Conservation (phyloP, 192 early-diverging fungal genomes). For the Gaertneriomyces semiglobifer region DNA sequence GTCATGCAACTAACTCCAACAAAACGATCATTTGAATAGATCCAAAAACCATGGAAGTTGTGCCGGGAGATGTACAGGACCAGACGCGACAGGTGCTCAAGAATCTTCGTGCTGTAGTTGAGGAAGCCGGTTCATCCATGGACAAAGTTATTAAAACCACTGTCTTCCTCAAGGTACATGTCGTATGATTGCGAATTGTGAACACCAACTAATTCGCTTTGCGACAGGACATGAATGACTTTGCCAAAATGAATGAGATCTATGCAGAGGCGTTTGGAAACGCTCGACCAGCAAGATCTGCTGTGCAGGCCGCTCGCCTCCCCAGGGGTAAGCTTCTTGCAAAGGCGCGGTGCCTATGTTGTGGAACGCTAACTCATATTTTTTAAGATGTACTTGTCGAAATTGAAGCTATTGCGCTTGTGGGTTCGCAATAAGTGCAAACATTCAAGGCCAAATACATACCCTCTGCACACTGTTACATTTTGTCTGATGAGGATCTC, state of each 20-base stretch:
- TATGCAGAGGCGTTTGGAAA: constrained; percentile 68
- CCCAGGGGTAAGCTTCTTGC: constrained; percentile 47
- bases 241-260: constrained; percentile 82
- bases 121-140: constrained; percentile 71
- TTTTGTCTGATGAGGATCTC: neutral
- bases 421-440: neutral
- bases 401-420: constrained; percentile 85
- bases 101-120: constrained; percentile 83
- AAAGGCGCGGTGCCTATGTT: too few relatives aligned
- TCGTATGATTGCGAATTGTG: neutral
- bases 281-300: constrained; percentile 49
- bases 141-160: constrained; percentile 93
- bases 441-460: too few relatives aligned
- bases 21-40: constrained; percentile 20
- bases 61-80: constrained; percentile 62
- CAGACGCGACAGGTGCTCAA: constrained; percentile 70
- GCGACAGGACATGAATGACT: constrained; percentile 68
- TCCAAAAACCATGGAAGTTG: constrained; percentile 72
- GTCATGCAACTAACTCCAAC: neutral
- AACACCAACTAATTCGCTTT: neutral
- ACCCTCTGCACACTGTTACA: too few relatives aligned
- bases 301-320: constrained; percentile 89
- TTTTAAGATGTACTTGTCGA: constrained; percentile 75
- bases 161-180: constrained; percentile 77
- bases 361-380: too few relatives aligned